Conservation (phyloP, 192 early-diverging fungal genomes). For the Coemansia sp. region DNA sequence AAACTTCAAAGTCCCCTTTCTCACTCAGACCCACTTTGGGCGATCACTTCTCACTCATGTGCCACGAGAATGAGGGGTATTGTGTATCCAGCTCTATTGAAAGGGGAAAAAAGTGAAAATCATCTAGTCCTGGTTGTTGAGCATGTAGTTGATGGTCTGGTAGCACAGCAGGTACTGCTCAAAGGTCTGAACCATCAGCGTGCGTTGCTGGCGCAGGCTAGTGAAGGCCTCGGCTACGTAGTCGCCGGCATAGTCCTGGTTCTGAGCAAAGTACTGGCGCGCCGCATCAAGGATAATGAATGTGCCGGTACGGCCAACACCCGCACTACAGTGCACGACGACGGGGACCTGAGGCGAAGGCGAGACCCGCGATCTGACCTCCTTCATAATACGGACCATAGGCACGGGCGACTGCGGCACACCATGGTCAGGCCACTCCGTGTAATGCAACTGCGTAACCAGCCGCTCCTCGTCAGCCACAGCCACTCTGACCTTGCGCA, state of each 20-base stretch:
- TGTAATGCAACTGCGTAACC: constrained; percentile 71
- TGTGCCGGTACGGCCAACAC: constrained; percentile 50
- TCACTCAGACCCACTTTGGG: not conserved
- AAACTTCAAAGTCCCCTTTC: not conserved
- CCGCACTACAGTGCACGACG: constrained; percentile 55
- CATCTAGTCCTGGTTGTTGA: constrained; percentile 9
- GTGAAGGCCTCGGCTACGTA: constrained; percentile 59
- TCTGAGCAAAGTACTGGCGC: constrained; percentile 13
- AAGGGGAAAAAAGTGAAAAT: not conserved
- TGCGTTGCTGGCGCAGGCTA: constrained; percentile 68
- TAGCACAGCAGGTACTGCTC: constrained; percentile 79
- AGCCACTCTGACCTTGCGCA: constrained; percentile 26
- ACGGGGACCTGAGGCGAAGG: constrained; percentile 21
- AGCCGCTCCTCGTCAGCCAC: constrained; percentile 21
- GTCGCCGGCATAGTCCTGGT: constrained; percentile 55
- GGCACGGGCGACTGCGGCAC: constrained; percentile 58
- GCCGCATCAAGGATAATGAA: constrained; percentile 49
- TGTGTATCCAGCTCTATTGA: not conserved
- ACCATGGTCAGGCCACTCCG: constrained; percentile 84
- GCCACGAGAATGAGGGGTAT: not conserved
- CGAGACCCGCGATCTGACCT: constrained; percentile 11
- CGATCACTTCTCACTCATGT: not conserved
- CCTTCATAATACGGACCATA: constrained; percentile 43
- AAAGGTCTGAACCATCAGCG: constrained; percentile 78
- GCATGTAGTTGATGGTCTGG: constrained; percentile 54